These are phyloP conservation scores for Termitomyces sp. DNA, from an alignment of 768 basidiomycete species.

Conservation along the genomic window DNA sequence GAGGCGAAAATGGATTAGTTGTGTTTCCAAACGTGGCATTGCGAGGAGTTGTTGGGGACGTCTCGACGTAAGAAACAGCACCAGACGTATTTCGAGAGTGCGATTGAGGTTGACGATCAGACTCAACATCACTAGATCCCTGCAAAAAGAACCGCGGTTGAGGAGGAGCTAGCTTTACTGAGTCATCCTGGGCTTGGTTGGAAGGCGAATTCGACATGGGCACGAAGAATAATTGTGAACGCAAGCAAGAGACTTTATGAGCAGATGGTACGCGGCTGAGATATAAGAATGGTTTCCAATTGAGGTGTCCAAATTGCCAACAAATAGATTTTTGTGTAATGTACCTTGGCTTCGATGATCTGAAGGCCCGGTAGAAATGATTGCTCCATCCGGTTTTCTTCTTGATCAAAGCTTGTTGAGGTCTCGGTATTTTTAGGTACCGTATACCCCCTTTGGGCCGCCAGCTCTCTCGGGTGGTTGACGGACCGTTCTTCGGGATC, in stretches of 20 bases:
- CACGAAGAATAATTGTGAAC: not conserved
- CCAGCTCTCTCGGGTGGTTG: not conserved
- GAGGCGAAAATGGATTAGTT: conserved; percentile 48
- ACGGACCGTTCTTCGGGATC: not conserved
- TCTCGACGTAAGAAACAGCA: conserved; percentile 25
- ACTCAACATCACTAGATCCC: conserved; percentile 24
- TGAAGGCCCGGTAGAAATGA: conserved; percentile 19
- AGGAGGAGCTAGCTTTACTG: conserved; percentile 24
- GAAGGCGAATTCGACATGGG: conserved; percentile 15
- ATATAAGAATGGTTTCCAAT: conserved; percentile 23
- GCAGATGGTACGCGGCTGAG: conserved; percentile 15
- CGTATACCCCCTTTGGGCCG: conserved; percentile 4
- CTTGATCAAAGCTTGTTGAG: conserved; percentile 14
- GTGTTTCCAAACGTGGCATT: conserved; percentile 26
- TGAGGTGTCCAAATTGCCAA: conserved; percentile 11
- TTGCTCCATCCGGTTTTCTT: conserved; percentile 17
- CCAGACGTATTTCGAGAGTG: conserved; percentile 31
- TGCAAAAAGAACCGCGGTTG: conserved; percentile 24
- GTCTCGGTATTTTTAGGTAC: conserved; percentile 10
- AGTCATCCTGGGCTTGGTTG: conserved; percentile 18
- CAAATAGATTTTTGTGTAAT: conserved; percentile 17
- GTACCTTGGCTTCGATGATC: conserved; percentile 23
- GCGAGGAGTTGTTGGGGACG: conserved; percentile 37
- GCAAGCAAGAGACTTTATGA: conserved; percentile 9
- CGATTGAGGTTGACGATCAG: conserved; percentile 17